phyloP scores from a whole-genome alignment of 1,284 basidiomycete species.

The Phellopilus nigrolimitatus region DNA sequence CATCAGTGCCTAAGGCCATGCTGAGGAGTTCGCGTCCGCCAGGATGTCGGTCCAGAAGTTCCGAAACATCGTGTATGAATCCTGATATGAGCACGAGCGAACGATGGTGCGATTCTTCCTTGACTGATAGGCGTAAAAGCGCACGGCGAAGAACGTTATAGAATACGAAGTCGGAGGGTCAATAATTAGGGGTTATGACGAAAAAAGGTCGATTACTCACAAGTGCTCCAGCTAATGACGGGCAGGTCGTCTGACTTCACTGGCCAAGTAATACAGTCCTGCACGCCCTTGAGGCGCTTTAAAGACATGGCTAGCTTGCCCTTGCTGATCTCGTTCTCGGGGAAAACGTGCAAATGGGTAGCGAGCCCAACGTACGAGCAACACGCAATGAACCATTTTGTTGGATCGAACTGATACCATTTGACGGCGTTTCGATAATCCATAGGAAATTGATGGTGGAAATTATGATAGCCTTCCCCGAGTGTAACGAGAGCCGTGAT shows the following conservation, averaged over 20 bases:
- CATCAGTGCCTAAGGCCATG: conserved; percentile 71
- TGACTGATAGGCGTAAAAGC: conserved; percentile 39
- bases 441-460: conserved; percentile 86
- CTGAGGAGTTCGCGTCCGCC: conserved; percentile 67
- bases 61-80: conserved; percentile 82
- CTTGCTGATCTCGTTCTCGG: conserved; percentile 83
- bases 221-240: conserved; percentile 77
- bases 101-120: conserved; percentile 60
- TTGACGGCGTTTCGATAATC: conserved; percentile 76
- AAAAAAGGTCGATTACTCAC: conserved; percentile 37
- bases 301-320: conserved; percentile 81
- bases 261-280: conserved; percentile 72
- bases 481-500: conserved; percentile 83
- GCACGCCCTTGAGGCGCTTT: conserved; percentile 62
- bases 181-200: background rate
- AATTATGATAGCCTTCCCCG: conserved; percentile 93
- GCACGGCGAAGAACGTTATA: no score
- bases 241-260: conserved; percentile 59
- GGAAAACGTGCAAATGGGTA: conserved; percentile 75
- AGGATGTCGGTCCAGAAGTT: conserved; percentile 77
- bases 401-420: conserved; percentile 68
- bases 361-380: conserved; percentile 67
- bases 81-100: conserved; percentile 74
- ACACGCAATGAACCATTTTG: conserved; percentile 81
- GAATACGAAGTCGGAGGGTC: conserved; percentile 6